phyloP scores from a whole-genome alignment of 495 filamentous ascomycete species.

The Oidiodendron maius region DNA sequence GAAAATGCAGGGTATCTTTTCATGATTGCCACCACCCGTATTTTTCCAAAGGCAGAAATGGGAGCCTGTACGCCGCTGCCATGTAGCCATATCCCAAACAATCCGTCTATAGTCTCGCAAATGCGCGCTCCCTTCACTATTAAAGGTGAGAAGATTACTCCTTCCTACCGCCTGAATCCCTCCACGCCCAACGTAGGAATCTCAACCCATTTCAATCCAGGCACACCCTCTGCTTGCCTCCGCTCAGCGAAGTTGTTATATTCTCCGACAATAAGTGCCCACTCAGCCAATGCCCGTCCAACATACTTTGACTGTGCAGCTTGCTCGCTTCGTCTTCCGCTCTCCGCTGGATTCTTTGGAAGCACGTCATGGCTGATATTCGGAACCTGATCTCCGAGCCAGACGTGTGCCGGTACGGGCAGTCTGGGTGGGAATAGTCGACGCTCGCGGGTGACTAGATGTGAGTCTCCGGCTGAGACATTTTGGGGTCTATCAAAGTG shows the following conservation, averaged over 20 bases:
- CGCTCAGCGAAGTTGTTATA: slow-evolving; percentile 90
- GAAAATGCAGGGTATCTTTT: background rate
- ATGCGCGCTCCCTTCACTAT: background rate
- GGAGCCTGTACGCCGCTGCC: background rate
- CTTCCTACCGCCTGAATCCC: slow-evolving; percentile 56
- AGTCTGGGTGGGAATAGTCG: slow-evolving; percentile 68
- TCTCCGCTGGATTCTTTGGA: slow-evolving; percentile 13
- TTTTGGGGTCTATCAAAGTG: slow-evolving; percentile 35
- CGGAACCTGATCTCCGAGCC: slow-evolving; percentile 12
- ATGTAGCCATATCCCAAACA: background rate
- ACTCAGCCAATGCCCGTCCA: slow-evolving; percentile 87
- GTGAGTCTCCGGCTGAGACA: slow-evolving; percentile 1
- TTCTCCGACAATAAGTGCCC: slow-evolving; percentile 77
- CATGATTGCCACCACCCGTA: background rate
- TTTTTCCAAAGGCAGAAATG: background rate
- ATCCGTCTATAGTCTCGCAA: background rate
- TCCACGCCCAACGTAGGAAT: slow-evolving; percentile 85
- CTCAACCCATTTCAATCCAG: slow-evolving; percentile 69
- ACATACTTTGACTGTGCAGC: slow-evolving; percentile 53
- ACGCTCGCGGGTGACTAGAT: slow-evolving; percentile 33
- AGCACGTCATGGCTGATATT: slow-evolving; percentile 11
- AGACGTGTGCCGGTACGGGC: slow-evolving; percentile 54
- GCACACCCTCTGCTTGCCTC: slow-evolving; percentile 78
- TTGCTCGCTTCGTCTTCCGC: background rate
- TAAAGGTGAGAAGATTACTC: background rate